phyloP scores from a whole-genome alignment of 257 asterid genomes.

The Cynanchum wilfordii region DNA sequence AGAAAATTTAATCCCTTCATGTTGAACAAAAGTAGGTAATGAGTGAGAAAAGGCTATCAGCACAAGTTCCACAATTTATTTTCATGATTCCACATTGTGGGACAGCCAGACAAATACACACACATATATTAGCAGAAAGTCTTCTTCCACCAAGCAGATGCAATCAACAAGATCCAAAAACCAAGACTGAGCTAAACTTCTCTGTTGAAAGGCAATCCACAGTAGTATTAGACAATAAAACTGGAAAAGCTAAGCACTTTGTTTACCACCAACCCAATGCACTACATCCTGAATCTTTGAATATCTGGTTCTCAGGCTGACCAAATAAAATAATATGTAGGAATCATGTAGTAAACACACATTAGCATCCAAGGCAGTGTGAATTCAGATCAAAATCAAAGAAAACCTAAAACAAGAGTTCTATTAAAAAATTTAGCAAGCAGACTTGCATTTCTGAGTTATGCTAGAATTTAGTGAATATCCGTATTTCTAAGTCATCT shows the following conservation, averaged over 20 bases:
- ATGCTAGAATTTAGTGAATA: neutral
- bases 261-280: neutral
- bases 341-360: neutral
- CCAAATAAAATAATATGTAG: neutral
- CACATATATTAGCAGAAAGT: neutral
- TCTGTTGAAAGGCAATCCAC: neutral
- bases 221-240: neutral
- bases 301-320: neutral
- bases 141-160: neutral
- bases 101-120: neutral
- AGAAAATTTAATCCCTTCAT: constrained; percentile 36
- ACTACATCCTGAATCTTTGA: neutral
- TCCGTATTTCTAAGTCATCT: neutral
- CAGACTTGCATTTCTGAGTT: neutral
- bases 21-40: constrained; percentile 28
- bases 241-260: neutral
- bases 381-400: neutral
- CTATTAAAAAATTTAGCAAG: neutral
- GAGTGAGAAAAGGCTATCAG: neutral
- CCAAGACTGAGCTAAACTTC: neutral
- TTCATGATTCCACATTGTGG: neutral
- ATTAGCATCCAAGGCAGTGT: neutral
- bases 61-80: neutral
- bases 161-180: neutral
- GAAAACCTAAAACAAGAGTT: constrained; percentile 3